Evolutionary conservation across 352 stramenopile genomes (phyloP), one percentile per base, ranked within the genome.

Genomic region (Pseudoperonospora humuli): DNA sequence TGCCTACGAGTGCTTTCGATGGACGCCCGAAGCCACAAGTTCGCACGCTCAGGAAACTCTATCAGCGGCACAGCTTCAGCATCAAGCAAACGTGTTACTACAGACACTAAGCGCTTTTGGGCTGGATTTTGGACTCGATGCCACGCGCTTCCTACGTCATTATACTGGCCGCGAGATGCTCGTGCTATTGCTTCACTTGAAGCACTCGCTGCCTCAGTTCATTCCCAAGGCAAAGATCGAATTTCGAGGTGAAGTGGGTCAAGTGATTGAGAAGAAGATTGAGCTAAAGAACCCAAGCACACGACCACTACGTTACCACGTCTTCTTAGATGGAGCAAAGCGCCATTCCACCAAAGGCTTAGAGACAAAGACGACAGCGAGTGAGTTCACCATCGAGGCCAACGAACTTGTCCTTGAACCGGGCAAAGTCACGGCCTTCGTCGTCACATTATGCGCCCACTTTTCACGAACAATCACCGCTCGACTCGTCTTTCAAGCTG

Each of bases 191-290:
- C 54, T 97, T 8, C 86, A 97, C 53, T 53, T 97, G 21, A 92
- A 95, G 23, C 83, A 95, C 51, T 89, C 77, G 7, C 46, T 97
- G 15, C 90, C 90, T 18, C 74, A 95, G 49, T 91, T 96, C 17
- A 75, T 97, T 13, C 92, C 93, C 3, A 97, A 96, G 48, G 86
- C 83, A 7, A 95, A 75, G 20, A 95, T 98, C 43, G 85, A 96
- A 28, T 98, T 98, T 50, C 72, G 76, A 21, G 91, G 86, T 4
- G 56, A 74, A 3, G 56, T 98, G 5, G 91, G 91, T 0, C 75
- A 84, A 28, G 52, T 70, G 14, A 92, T 96, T 20, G 75, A 83
- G 10, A 97, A 98, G 36, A 94, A 56, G 5, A 97, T 98, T 23
- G 93, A 97, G 49, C 65, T 98, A 2, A 87, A 84, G 47, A 98